Evolutionary conservation across 169 alveolate species (phyloP).

Genomic region (Plasmodium gallinaceum): DNA sequence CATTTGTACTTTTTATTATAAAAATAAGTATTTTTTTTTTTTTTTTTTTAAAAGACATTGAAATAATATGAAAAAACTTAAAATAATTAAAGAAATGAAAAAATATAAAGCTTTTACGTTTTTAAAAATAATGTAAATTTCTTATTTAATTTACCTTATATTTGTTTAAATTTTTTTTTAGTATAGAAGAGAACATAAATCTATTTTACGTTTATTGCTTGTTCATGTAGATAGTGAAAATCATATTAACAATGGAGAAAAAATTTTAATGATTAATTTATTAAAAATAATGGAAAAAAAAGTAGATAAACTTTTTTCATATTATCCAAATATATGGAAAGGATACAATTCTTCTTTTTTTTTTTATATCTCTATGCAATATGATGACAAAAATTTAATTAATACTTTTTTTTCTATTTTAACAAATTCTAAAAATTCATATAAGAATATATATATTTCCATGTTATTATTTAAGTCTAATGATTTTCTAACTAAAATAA

Average conservation of each 20-base stretch:
- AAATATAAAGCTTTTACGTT: neutral
- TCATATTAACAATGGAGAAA: constrained; percentile 58
- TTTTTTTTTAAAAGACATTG: too few species aligned
- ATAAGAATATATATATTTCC: constrained; percentile 45
- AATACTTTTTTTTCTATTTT: constrained; percentile 26
- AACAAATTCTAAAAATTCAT: constrained; percentile 12
- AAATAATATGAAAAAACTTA: neutral
- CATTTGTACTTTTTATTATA: neutral
- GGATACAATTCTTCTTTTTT: constrained; percentile 51
- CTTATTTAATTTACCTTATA: neutral
- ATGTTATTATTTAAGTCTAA: constrained; percentile 30
- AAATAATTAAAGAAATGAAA: neutral
- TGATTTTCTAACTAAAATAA: constrained; percentile 24
- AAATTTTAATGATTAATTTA: constrained; percentile 60
- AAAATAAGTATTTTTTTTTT: too few species aligned
- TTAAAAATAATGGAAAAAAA: constrained; percentile 41
- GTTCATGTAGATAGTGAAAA: constrained; percentile 74
- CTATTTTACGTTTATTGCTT: constrained; percentile 48
- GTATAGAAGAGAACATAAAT: constrained; percentile 10
- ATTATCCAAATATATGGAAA: constrained; percentile 60
- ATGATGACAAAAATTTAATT: constrained; percentile 40
- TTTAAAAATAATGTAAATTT: neutral
- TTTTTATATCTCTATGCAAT: constrained; percentile 33
- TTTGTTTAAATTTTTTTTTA: neutral
- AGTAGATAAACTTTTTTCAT: constrained; percentile 29